Conservation (phyloP, 176 grass and related monocot species). For the Carex myosuroides region DNA sequence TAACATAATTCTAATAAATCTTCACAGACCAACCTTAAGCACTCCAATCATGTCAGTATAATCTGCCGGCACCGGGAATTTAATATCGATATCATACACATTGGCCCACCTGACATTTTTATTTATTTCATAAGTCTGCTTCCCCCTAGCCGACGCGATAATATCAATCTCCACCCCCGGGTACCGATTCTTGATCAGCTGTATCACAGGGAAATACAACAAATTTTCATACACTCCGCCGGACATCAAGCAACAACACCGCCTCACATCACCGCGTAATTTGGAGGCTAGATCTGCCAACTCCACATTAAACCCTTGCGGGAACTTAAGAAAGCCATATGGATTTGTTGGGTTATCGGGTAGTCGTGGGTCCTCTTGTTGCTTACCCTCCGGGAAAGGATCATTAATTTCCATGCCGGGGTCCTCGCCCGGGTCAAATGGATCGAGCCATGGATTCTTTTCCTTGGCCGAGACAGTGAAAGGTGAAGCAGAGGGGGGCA, state of each 20-base stretch:
- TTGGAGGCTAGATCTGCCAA: conserved; percentile 73
- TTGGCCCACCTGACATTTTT: conserved; percentile 81
- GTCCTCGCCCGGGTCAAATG: conserved; percentile 72
- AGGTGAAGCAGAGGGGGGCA: neutral
- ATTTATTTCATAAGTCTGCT: conserved; percentile 90
- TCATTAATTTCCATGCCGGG: conserved; percentile 57
- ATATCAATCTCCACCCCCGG: conserved; percentile 80
- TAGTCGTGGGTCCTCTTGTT: conserved; percentile 81
- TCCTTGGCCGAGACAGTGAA: conserved; percentile 36
- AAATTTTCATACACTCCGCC: conserved; percentile 96
- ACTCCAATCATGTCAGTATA: conserved; percentile 76
- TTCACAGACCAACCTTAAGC: conserved; percentile 48
- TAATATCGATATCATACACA: conserved; percentile 63
- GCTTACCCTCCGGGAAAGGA: conserved; percentile 66
- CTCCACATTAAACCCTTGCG: conserved; percentile 71
- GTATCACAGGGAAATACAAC: conserved; percentile 83
- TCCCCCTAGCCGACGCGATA: conserved; percentile 55
- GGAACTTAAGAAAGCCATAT: conserved; percentile 83
- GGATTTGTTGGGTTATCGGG: conserved; percentile 64
- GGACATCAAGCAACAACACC: conserved; percentile 77
- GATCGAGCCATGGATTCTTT: conserved; percentile 92
- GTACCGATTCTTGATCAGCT: conserved; percentile 76
- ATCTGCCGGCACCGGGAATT: conserved; percentile 67
- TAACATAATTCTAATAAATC: neutral
- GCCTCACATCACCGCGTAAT: conserved; percentile 73